Evolutionary conservation across 805 yeast species (phyloP).

Genomic region (Vanderwaltozyma tropicalis): DNA sequence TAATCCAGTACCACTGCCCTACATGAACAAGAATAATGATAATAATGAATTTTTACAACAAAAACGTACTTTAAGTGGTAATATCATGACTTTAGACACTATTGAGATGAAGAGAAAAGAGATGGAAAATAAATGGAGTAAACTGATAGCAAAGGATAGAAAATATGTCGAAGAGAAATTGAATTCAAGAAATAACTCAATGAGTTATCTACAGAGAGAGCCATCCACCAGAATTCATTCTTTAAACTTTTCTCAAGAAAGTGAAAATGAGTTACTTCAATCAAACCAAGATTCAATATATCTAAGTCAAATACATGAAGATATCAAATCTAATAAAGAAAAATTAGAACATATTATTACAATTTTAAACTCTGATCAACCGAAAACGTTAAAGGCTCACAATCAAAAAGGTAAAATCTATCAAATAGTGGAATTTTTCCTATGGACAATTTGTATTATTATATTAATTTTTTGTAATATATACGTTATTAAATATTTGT

Average conservation of each 20-base stretch:
- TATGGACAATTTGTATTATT: constrained; percentile 26
- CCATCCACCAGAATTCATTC: too few relatives aligned
- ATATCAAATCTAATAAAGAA: constrained; percentile 12
- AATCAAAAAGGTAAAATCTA: neutral
- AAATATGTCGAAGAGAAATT: neutral
- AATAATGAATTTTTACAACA: neutral
- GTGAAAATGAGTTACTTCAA: too few relatives aligned
- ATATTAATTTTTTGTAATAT: constrained; percentile 19
- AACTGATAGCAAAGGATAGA: neutral
- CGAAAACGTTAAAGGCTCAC: neutral
- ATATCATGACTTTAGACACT: constrained; percentile 1
- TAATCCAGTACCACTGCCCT: constrained; percentile 33
- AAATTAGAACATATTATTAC: constrained; percentile 21
- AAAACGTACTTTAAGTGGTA: constrained; percentile 1
- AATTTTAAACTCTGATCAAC: constrained; percentile 4
- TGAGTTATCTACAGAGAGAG: too few relatives aligned
- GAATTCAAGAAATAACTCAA: too few relatives aligned
- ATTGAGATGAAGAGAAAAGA: constrained; percentile 10
- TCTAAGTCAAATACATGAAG: constrained; percentile 8
- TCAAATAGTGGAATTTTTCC: constrained; percentile 5
- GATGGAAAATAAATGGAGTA: constrained; percentile 9
- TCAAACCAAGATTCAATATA: neutral
- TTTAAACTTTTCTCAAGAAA: too few relatives aligned
- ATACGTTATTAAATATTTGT: constrained; percentile 21
- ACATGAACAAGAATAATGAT: constrained; percentile 9